Evolutionary conservation across 2,329 filamentous ascomycete species (phyloP), one percentile per base, ranked within the genome.

Genomic region (Arthrobotrys sinensis): DNA sequence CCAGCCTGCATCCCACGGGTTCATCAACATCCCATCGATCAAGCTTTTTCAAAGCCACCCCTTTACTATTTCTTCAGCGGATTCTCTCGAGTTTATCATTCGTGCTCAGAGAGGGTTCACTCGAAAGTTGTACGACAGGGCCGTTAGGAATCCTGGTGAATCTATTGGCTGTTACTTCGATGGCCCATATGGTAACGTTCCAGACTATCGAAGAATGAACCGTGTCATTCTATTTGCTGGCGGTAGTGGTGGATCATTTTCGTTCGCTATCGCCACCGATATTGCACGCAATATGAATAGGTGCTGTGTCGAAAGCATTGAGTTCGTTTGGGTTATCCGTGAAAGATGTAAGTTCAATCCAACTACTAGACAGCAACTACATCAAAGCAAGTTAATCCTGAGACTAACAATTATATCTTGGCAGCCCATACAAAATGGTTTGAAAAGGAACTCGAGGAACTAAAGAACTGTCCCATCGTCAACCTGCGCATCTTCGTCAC

Each of bases 11-110:
- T 88, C 88, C 78, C 90, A 92, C 81, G 89, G 88, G 80, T 91
- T 90, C 81, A 83, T 91, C 34, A 91, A 89, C 89, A 86, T 91
- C 5, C 90, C 90, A 0, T 84, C 84, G 3, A 86, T 91, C 57
- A 87, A 89, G 8, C 80, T 84, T 1, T 84, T 88, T 16, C 88
- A 91, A 83, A 89, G 87, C 1, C 90, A 92, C 79, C 90, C 90
- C 0, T 91, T 91, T 80, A 91, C 89, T 1, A 88, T 91, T 60
- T 87, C 88, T 21, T 82, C 81, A 21, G 83, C 85, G 21, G 86
- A 85, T 14, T 83, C 82, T 0, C 75, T 89, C 34, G 88, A 91
- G 83, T 88, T 91, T 62, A 86, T 91, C 21, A 86, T 91, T 65
- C 86, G 87, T 60, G 86, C 89, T 0, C 86, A 89, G 79, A 86